These are phyloP conservation scores for Nicotiana attenuata DNA, from an alignment of 257 asterid genomes.

Conservation along the genomic window DNA sequence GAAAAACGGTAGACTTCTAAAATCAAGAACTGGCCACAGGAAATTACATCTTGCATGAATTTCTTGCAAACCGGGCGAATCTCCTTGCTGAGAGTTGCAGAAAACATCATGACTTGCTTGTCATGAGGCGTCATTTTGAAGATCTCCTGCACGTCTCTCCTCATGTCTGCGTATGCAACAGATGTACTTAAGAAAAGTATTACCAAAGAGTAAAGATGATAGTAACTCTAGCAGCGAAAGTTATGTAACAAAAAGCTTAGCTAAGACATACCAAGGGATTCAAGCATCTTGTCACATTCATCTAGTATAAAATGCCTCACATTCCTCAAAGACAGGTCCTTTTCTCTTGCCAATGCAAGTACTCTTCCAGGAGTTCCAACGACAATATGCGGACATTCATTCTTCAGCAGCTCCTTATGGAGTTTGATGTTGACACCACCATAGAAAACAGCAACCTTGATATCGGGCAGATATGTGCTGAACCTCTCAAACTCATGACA, in stretches of 20 bases:
- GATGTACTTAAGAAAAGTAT: neutral
- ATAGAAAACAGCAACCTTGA: slow-evolving; percentile 81
- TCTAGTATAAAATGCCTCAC: slow-evolving; percentile 89
- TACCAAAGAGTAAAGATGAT: neutral
- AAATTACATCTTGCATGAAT: slow-evolving; percentile 96
- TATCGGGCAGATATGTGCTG: slow-evolving; percentile 73
- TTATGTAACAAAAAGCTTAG: neutral
- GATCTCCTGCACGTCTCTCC: slow-evolving; percentile 93
- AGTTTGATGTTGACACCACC: slow-evolving; percentile 74
- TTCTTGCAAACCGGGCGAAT: slow-evolving; percentile 95
- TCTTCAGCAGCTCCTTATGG: slow-evolving; percentile 82
- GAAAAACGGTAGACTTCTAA: slow-evolving; percentile 51
- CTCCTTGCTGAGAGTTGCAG: slow-evolving; percentile 93
- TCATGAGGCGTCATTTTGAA: slow-evolving; percentile 95
- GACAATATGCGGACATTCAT: slow-evolving; percentile 88
- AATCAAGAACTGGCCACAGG: slow-evolving; percentile 69
- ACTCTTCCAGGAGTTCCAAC: slow-evolving; percentile 92
- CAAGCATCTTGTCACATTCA: slow-evolving; percentile 96
- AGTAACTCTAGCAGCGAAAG: neutral
- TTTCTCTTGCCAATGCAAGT: slow-evolving; percentile 76
- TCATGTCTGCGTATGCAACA: slow-evolving; percentile 50
- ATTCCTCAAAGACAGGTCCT: slow-evolving; percentile 66
- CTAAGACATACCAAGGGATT: slow-evolving; percentile 65
- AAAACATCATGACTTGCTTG: slow-evolving; percentile 96
- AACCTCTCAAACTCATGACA: slow-evolving; percentile 89